These are phyloP conservation scores for Pichia phayaonensis DNA, from an alignment of 805 yeast genomes.

Conservation along the genomic window DNA sequence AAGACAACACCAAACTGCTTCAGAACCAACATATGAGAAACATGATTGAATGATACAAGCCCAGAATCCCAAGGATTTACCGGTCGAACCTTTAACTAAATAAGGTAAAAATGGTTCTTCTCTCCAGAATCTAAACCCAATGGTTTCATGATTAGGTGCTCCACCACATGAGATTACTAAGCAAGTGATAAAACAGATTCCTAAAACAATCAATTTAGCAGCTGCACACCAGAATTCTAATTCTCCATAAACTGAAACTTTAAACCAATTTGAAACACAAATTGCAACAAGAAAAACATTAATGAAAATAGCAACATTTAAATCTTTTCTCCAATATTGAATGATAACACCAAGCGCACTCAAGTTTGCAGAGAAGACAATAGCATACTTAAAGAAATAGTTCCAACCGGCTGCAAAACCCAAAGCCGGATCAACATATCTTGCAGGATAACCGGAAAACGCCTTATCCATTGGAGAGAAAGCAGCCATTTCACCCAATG, in stretches of 20 bases:
- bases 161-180: constrained; percentile 41
- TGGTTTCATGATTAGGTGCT: constrained; percentile 36
- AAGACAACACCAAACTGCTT: constrained; percentile 41
- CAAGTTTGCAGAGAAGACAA: constrained; percentile 41
- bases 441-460: too few relatives aligned
- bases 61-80: constrained; percentile 40
- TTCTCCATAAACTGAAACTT: constrained; percentile 41
- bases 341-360: constrained; percentile 39
- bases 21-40: constrained; percentile 43
- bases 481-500: constrained; percentile 41
- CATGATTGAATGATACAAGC: constrained; percentile 33
- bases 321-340: constrained; percentile 42
- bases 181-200: constrained; percentile 27
- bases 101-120: too few relatives aligned
- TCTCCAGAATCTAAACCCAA: constrained; percentile 31
- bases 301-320: too few relatives aligned
- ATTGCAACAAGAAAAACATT: too few relatives aligned
- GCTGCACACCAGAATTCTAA: constrained; percentile 40
- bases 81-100: constrained; percentile 35
- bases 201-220: constrained; percentile 34
- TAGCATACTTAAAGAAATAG: constrained; percentile 40
- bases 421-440: too few relatives aligned
- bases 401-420: too few relatives aligned
- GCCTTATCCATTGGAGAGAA: too few relatives aligned
- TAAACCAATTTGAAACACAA: constrained; percentile 37